Percentiles rank a stretch among this genome's conserved stretches.
phyloP scores from a whole-genome alignment of 768 basidiomycete genomes.

The Auriculariales sp. region DNA sequence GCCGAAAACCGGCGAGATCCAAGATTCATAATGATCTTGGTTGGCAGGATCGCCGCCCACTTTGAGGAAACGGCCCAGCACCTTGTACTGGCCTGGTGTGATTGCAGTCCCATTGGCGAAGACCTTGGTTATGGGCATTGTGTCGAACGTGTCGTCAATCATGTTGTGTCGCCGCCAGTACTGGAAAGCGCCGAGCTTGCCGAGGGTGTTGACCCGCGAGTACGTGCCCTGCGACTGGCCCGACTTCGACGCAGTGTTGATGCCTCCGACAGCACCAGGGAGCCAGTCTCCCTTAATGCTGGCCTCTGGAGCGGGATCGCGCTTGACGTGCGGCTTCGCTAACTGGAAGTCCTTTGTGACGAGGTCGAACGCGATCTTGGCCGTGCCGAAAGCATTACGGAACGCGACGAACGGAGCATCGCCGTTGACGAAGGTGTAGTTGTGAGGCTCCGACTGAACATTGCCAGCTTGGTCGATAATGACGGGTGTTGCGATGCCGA shows the following conservation, averaged over 20 bases:
- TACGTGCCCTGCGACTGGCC: neutral
- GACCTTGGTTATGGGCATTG: neutral
- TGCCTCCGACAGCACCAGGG: too few species aligned
- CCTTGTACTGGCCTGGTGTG: constrained; percentile 18
- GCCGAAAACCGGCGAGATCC: constrained; percentile 4
- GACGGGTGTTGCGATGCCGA: neutral
- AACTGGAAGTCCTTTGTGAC: constrained; percentile 1
- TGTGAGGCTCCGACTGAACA: neutral
- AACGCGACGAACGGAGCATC: constrained; percentile 2
- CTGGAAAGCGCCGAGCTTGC: neutral
- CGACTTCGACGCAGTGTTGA: neutral
- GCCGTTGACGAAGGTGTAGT: neutral
- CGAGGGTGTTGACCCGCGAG: constrained; percentile 1
- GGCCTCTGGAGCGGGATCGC: too few species aligned
- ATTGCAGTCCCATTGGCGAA: constrained; percentile 17
- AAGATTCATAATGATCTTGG: constrained; percentile 3
- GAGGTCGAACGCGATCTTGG: constrained; percentile 3
- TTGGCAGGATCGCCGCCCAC: constrained; percentile 7
- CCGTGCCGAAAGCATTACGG: constrained; percentile 2
- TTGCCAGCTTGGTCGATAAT: neutral
- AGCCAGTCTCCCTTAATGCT: too few species aligned
- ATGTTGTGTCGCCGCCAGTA: constrained; percentile 1
- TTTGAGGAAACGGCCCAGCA: constrained; percentile 8
- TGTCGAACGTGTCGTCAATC: neutral
- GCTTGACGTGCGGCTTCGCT: neutral